Conservation (phyloP, 2,329 filamentous ascomycete genomes). For the Nemania sp. region DNA sequence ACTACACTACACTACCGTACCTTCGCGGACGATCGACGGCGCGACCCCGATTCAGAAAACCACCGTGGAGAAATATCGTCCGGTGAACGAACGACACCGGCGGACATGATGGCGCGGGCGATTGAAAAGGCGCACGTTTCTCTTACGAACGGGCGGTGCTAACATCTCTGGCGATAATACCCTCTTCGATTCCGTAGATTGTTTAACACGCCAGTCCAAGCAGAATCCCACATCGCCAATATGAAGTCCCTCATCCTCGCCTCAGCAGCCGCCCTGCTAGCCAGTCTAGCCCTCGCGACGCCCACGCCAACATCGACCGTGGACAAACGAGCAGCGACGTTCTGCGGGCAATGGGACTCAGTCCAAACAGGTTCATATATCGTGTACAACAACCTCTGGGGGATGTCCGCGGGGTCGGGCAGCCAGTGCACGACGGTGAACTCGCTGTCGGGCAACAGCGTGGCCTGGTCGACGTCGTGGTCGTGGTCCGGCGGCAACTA, state of each 20-base stretch:
- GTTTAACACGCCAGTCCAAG: not conserved
- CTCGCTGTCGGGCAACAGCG: constrained; percentile 38
- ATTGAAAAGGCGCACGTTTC: constrained; percentile 12
- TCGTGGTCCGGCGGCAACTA: constrained; percentile 46
- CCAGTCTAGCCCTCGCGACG: constrained; percentile 19
- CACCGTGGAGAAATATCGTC: constrained; percentile 17
- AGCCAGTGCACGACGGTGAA: constrained; percentile 49
- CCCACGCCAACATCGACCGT: constrained; percentile 24
- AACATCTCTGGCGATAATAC: not conserved
- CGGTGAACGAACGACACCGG: not conserved
- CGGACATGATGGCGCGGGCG: not conserved
- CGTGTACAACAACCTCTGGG: constrained; percentile 59
- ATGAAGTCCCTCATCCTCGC: constrained; percentile 26
- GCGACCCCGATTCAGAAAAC: not conserved
- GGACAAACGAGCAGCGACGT: constrained; percentile 26
- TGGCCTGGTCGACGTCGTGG: constrained; percentile 50
- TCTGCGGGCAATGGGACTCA: constrained; percentile 33
- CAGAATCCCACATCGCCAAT: not conserved
- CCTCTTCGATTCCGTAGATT: not conserved
- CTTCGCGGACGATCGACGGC: not conserved
- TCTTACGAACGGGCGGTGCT: not conserved
- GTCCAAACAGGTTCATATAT: constrained; percentile 47
- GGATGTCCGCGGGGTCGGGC: constrained; percentile 43
- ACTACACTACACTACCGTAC: too few relatives aligned
- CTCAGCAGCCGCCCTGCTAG: constrained; percentile 10